Conservation (phyloP, 768 basidiomycete species). For the Tricholoma sp. region DNA sequence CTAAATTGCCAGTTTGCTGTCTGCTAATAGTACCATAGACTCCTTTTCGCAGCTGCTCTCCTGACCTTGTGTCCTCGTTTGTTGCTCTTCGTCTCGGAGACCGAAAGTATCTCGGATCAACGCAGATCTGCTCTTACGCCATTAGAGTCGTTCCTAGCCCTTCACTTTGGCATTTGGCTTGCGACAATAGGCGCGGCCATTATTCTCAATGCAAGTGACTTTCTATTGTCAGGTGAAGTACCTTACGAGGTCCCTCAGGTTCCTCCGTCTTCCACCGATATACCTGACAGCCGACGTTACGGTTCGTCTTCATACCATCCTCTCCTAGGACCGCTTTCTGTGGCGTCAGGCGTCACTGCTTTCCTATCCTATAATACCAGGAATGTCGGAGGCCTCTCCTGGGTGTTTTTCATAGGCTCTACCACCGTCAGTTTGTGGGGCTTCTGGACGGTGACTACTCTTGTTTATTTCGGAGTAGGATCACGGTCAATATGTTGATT, state of each 20-base stretch:
- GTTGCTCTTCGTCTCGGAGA: conserved; percentile 61
- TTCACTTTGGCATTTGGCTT: conserved; percentile 63
- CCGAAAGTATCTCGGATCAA: conserved; percentile 25
- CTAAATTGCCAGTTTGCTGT: conserved; percentile 3
- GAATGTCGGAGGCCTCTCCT: conserved; percentile 51
- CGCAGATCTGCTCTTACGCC: conserved; percentile 46
- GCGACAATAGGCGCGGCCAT: conserved; percentile 50
- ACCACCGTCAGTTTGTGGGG: conserved; percentile 60
- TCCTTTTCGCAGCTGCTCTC: conserved; percentile 17
- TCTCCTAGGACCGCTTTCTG: conserved; percentile 55
- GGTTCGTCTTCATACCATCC: conserved; percentile 42
- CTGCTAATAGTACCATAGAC: conserved; percentile 16
- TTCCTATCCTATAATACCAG: conserved; percentile 63
- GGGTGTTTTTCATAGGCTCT: conserved; percentile 44
- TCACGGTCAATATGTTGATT: neutral
- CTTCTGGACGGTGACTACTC: conserved; percentile 58
- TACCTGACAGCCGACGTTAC: conserved; percentile 21
- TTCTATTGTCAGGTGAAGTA: conserved; percentile 4
- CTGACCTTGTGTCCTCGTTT: conserved; percentile 56
- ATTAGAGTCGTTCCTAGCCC: conserved; percentile 64
- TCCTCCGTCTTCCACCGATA: conserved; percentile 35
- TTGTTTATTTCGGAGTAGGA: conserved; percentile 2
- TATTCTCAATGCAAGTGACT: conserved; percentile 48
- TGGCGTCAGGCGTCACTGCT: conserved; percentile 48
- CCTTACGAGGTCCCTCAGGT: conserved; percentile 23